These are phyloP conservation scores for Cadophora gregata DNA, from an alignment of 2,329 filamentous ascomycete species.

Conservation along the genomic window DNA sequence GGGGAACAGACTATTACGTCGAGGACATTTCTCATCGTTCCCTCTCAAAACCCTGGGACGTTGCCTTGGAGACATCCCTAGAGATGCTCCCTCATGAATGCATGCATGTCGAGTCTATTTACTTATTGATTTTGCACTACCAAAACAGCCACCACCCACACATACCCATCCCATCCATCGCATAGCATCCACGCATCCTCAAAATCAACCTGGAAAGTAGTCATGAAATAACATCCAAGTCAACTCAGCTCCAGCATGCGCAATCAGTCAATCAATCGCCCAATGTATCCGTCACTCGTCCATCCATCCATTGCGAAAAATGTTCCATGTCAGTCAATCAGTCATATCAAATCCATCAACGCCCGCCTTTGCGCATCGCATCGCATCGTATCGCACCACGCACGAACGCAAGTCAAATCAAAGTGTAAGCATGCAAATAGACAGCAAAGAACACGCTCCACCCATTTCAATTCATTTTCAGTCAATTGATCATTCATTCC, in stretches of 20 bases:
- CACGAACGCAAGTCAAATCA: not conserved
- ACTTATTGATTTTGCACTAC: not conserved
- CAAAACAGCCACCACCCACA: not conserved
- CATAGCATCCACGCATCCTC: not conserved
- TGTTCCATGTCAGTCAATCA: not conserved
- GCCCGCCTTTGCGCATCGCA: slow-evolving; percentile 9
- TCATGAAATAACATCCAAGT: slow-evolving; percentile 10
- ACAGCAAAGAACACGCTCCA: not conserved
- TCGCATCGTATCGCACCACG: too few relatives aligned
- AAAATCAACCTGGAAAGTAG: too few relatives aligned
- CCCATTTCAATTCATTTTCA: slow-evolving; percentile 9
- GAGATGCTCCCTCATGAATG: not conserved
- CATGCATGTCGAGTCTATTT: slow-evolving; percentile 4
- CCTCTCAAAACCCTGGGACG: too few relatives aligned
- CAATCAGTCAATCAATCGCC: not conserved
- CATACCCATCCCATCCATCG: not conserved
- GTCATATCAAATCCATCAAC: slow-evolving; percentile 17
- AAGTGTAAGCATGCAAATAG: too few relatives aligned
- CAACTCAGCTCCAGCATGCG: not conserved
- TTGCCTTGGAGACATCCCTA: too few relatives aligned
- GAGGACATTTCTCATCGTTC: too few relatives aligned
- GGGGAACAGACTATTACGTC: too few relatives aligned
- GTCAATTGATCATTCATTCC: not conserved
- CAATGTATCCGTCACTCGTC: not conserved
- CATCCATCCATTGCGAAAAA: not conserved